A percentile compares a stretch with the other conserved stretches of the same genome.
phyloP scores from a whole-genome alignment of 805 yeast genomes.

The Myxozyma neglecta region DNA sequence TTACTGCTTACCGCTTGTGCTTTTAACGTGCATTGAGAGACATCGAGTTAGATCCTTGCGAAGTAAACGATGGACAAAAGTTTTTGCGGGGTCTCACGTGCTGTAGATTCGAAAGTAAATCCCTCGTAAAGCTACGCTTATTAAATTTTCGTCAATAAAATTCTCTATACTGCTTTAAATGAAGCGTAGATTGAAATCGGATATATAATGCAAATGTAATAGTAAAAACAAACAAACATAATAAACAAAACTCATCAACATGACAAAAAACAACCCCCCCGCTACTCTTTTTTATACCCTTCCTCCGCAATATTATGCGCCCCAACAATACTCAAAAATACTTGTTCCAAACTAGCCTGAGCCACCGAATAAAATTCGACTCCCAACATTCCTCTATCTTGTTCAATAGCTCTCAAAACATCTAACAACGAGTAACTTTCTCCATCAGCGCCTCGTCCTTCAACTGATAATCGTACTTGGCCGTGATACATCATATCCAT shows the following conservation, averaged over 20 bases:
- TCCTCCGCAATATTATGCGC: constrained; percentile 35
- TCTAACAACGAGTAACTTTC: constrained; percentile 14
- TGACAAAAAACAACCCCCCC: background rate
- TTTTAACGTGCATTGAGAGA: no score
- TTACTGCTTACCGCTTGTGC: no score
- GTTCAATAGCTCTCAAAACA: constrained; percentile 22
- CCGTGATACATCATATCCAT: constrained; percentile 36
- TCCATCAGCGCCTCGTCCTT: constrained; percentile 4
- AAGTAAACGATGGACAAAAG: no score
- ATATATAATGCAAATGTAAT: background rate
- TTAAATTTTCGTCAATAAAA: no score
- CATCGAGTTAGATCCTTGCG: no score
- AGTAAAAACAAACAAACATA: background rate
- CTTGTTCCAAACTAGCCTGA: constrained; percentile 40
- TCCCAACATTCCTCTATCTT: constrained; percentile 8
- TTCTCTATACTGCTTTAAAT: background rate
- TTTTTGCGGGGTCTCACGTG: no score
- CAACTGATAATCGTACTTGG: constrained; percentile 31
- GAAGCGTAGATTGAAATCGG: background rate
- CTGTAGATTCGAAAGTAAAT: no score
- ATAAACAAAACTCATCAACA: background rate
- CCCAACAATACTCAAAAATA: constrained; percentile 39
- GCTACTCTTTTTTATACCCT: constrained; percentile 18
- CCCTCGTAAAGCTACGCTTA: no score
- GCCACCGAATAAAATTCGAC: constrained; percentile 38